Base-by-base conservation (phyloP, 1,284 basidiomycete genomes). In the Wallemia ichthyophaga region DNA sequence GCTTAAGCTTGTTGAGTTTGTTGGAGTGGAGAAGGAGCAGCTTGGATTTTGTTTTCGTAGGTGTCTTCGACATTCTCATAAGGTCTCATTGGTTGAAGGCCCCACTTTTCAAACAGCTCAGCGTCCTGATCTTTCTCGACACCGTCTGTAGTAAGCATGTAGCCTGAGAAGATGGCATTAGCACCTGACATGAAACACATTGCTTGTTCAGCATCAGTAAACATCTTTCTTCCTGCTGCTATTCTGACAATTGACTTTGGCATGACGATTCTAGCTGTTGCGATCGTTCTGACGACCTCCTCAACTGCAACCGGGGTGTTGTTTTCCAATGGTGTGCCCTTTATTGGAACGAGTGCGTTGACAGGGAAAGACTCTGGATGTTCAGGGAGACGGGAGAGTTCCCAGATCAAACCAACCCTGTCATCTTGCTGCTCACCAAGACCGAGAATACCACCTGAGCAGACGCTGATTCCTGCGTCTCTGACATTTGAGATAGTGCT, bases 351-450 rank as follows among this genome's bases (percentile, higher is more conserved):
- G 59, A 98, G 75, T 2, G 92, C 92, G 70, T 98, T 98, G 63
- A 98, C 91, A 1, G 92, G 92, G 76, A 98, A 98, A 11, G 86
- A 91, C 70, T 98, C 92, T 23, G 92, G 92, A 65, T 94, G 87
- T 68, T 91, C 85, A 53, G 86, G 81, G 76, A 96, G 82, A 66
- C 87, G 91, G 62, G 85, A 78, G 64, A 92, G 85, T 71, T 98
- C 89, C 76, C 82, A 85, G 64, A 98, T 96, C 65, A 98, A 74
- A 25, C 91, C 89, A 25, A 95, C 81, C 48, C 92, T 78, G 70
- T 98, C 92, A 62, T 77, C 74, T 67, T 92, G 85, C 24, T 83
- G 75, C 72, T 98, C 92, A 37, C 92, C 92, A 1, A 98, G 76
- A 21, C 92, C 92, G 56, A 98, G 73, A 65, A 98, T 98, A 58